Conservation (phyloP, 75 land plant genomes). For the Chamaecyparis obtusa region DNA sequence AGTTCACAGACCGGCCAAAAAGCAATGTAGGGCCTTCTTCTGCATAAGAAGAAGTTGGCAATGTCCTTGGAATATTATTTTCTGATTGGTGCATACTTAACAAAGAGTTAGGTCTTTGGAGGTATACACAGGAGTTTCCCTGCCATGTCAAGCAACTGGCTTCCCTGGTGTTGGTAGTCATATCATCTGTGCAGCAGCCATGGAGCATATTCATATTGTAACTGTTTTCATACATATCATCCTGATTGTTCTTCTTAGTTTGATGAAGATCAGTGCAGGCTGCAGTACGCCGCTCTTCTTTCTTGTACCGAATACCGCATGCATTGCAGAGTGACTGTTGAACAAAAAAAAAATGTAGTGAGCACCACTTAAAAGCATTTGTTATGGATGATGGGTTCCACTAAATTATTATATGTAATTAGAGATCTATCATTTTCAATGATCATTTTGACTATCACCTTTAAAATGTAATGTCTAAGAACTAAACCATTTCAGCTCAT, state of each 20-base stretch:
- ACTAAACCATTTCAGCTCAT: neutral
- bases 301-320: slow-evolving; percentile 42
- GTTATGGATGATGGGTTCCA: neutral
- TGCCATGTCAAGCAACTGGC: slow-evolving; percentile 9
- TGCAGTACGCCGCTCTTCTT: slow-evolving; percentile 27
- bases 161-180: neutral
- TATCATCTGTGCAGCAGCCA: neutral
- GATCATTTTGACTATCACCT: neutral
- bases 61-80: neutral
- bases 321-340: slow-evolving; percentile 43
- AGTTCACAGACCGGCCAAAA: slow-evolving; percentile 8
- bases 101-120: neutral
- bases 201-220: neutral
- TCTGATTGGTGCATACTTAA: neutral
- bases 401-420: neutral
- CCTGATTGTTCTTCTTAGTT: neutral
- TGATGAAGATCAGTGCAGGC: slow-evolving; percentile 9
- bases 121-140: neutral
- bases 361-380: neutral
- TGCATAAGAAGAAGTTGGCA: neutral
- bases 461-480: neutral
- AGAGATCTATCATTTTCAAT: neutral
- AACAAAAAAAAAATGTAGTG: neutral
- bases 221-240: neutral
- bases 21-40: neutral